phyloP scores from a whole-genome alignment of 1,284 basidiomycete species.

The Naganishia sp. region DNA sequence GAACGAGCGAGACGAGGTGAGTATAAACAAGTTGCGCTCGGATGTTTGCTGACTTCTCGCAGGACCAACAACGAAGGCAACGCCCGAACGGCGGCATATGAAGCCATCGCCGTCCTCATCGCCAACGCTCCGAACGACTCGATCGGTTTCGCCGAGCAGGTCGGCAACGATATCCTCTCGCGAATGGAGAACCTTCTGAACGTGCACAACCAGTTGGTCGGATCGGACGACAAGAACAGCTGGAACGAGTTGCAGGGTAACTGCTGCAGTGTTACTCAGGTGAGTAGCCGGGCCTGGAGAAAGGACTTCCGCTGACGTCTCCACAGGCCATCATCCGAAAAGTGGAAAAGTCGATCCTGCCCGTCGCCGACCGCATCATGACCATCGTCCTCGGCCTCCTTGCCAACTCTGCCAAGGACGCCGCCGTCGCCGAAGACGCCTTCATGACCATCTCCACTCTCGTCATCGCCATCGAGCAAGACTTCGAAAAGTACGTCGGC shows the following conservation, averaged over 20 bases:
- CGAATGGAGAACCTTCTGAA: conserved; percentile 85
- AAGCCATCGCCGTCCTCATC: conserved; percentile 86
- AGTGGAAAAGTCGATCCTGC: conserved; percentile 78
- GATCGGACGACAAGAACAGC: conserved; percentile 94
- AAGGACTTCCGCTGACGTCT: background rate
- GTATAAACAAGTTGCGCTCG: conserved; percentile 14
- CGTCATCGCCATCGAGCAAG: conserved; percentile 74
- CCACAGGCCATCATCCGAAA: conserved; percentile 77
- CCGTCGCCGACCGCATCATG: conserved; percentile 93
- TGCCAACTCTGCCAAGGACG: conserved; percentile 82
- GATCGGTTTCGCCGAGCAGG: conserved; percentile 78
- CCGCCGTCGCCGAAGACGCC: conserved; percentile 94
- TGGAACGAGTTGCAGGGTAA: conserved; percentile 99
- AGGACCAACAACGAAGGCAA: conserved; percentile 87
- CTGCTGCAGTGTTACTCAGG: conserved; percentile 85
- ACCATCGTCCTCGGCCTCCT: conserved; percentile 84
- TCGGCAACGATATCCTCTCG: conserved; percentile 75
- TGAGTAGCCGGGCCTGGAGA: conserved; percentile 53
- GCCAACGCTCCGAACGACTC: conserved; percentile 79
- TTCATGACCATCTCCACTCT: conserved; percentile 93
- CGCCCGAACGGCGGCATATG: conserved; percentile 92
- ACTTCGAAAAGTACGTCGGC: conserved; percentile 84
- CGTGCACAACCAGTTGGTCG: conserved; percentile 90
- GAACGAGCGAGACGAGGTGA: conserved; percentile 68
- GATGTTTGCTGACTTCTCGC: conserved; percentile 19